Base-by-base conservation (phyloP, 805 yeast species). In the Ogataea wickerhamii region DNA sequence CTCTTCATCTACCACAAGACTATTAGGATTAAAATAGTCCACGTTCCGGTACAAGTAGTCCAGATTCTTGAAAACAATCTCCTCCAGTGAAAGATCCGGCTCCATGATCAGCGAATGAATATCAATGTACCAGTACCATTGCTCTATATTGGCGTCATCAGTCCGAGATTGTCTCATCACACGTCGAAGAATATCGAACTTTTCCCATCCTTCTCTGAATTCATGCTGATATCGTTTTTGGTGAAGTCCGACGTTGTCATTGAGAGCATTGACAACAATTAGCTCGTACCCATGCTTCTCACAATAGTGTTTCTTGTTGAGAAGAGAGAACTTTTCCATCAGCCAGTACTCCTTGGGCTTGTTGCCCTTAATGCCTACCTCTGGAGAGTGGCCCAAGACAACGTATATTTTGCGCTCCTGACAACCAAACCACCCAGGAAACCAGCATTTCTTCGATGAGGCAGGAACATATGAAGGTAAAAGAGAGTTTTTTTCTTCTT, bases 151-250 rank as follows among this genome's bases (percentile, higher is more conserved):
- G 4, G 40, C 24, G 18, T 55, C 58, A 8, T 60, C 59, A 14
- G 45, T 27, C 2, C 49, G 26, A n/a, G 54, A 47, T 34, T 63
- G 58, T 35, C 57, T 59, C 64, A 67, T 60, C 1, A 61, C 58
- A 20, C 51, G 58, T 28, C 64, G 53, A 20, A 67, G 41, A 19
- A 56, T 41, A 42, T 67, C 72, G 28, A 66, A 60, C 41, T 66
- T 66, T 45, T 64, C 70, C 72, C 72, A 67, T 3, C 70, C 70
- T 52, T 67, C 71, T 44, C 78, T 61, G 55, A 64, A 64, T 37
- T 71, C 76, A 52, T 71, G 71, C 32, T 73, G 70, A 48, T 73
- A 73, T 34, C 70, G 56, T 48, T 71, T 73, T 44, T 68, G 64
- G 46, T 64, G 63, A 21, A 57, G 32, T 18, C 74, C 70, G 55